phyloP scores from a whole-genome alignment of 371 early-diverging fungal species.

The Zychaea mexicana region DNA sequence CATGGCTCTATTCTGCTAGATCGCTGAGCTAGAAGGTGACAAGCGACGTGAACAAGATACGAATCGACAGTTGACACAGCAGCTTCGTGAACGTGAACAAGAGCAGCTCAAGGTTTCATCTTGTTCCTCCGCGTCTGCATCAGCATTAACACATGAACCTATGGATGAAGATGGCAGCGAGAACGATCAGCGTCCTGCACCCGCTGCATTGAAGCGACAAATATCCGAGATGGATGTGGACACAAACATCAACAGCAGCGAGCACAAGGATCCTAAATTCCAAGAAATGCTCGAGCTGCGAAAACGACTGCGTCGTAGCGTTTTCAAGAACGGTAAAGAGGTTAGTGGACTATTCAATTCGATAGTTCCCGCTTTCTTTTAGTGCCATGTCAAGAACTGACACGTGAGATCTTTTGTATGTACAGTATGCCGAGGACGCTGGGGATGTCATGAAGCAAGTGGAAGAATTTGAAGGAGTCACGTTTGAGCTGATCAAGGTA shows the following conservation, averaged over 20 bases:
- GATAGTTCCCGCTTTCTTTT: neutral
- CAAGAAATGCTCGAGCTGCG: slow-evolving; percentile 30
- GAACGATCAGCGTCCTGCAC: neutral
- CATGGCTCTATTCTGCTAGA: no score
- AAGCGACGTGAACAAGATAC: slow-evolving; percentile 29
- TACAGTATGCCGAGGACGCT: slow-evolving; percentile 33
- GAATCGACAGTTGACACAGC: slow-evolving; percentile 13
- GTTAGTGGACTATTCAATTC: neutral
- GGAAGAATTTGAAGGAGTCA: slow-evolving; percentile 41
- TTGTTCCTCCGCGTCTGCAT: neutral
- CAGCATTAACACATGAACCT: neutral
- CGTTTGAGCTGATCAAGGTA: slow-evolving; percentile 50
- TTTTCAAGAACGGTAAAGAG: slow-evolving; percentile 43
- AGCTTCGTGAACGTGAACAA: slow-evolving; percentile 21
- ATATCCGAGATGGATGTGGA: slow-evolving; percentile 14
- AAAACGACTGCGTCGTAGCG: slow-evolving; percentile 36
- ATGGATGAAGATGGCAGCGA: neutral
- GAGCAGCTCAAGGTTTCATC: slow-evolving; percentile 7
- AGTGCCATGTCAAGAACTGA: neutral
- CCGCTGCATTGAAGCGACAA: neutral
- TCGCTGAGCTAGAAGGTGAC: slow-evolving; percentile 37
- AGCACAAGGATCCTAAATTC: slow-evolving; percentile 10
- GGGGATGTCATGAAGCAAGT: slow-evolving; percentile 43
- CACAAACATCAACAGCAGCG: neutral
- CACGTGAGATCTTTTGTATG: neutral